These are phyloP conservation scores for Mortierella claussenii DNA, from an alignment of 192 early-diverging fungal species.

Conservation along the genomic window DNA sequence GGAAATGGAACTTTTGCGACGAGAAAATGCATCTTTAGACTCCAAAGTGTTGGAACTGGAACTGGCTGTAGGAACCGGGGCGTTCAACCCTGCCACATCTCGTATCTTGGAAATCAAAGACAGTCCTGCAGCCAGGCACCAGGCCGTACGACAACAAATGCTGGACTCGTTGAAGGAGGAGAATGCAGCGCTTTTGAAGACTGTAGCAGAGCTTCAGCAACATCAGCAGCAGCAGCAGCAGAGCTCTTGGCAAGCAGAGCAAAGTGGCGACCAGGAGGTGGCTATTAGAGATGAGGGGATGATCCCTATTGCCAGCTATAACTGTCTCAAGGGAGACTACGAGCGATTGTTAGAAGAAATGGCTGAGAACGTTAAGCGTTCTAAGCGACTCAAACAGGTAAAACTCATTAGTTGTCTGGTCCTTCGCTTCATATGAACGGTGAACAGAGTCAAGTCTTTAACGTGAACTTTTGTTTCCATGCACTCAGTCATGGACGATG, in stretches of 20 bases:
- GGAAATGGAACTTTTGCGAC: constrained; percentile 32
- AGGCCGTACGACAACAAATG: constrained; percentile 73
- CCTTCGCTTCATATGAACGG: too few relatives aligned
- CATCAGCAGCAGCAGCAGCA: neutral
- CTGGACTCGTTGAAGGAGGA: constrained; percentile 75
- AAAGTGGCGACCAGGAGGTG: constrained; percentile 20
- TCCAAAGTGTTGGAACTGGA: constrained; percentile 67
- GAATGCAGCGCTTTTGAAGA: constrained; percentile 68
- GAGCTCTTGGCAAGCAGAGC: neutral
- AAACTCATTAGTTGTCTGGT: too few relatives aligned
- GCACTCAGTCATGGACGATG: constrained; percentile 64
- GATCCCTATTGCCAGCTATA: constrained; percentile 66
- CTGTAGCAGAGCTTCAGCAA: constrained; percentile 46
- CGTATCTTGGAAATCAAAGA: constrained; percentile 80
- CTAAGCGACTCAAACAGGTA: constrained; percentile 74
- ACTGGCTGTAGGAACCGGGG: constrained; percentile 70
- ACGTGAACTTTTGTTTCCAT: too few relatives aligned
- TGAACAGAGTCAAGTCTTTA: too few relatives aligned
- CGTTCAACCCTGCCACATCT: constrained; percentile 66
- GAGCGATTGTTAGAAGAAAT: constrained; percentile 60
- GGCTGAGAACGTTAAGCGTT: constrained; percentile 73
- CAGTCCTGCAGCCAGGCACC: constrained; percentile 76
- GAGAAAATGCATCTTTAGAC: constrained; percentile 59
- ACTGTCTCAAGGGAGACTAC: constrained; percentile 69
- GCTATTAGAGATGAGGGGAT: constrained; percentile 17